A percentile compares a stretch with the other conserved stretches of the same genome.
Evolutionary conservation across 2,329 filamentous ascomycete genomes (phyloP).

Genomic region (Ascochyta rabiei): DNA sequence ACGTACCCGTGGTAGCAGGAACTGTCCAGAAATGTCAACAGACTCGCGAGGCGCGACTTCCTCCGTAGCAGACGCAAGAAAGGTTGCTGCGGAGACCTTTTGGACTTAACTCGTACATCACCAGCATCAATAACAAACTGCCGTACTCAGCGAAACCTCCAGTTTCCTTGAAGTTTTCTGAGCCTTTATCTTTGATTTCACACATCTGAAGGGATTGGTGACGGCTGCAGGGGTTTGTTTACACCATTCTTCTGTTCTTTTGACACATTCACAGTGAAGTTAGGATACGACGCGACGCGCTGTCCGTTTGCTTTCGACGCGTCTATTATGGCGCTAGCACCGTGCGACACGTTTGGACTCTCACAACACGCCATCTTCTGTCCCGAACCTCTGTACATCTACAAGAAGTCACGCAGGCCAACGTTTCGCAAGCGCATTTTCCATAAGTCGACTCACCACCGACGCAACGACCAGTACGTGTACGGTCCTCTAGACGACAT

Average conservation of each 20-base stretch:
- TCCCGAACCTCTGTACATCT: slow-evolving; percentile 38
- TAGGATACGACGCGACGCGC: slow-evolving; percentile 10
- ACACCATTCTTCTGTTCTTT: background rate
- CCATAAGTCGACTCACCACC: slow-evolving; percentile 28
- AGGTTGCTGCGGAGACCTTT: background rate
- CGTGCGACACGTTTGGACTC: slow-evolving; percentile 12
- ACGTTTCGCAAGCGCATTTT: slow-evolving; percentile 34
- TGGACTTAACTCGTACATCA: background rate
- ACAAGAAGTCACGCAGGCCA: slow-evolving; percentile 35
- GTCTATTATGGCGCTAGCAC: slow-evolving; percentile 22
- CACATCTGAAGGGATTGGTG: background rate
- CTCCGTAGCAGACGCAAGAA: background rate
- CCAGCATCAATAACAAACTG: slow-evolving; percentile 3
- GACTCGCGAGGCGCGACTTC: background rate
- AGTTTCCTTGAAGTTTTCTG: background rate
- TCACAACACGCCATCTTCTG: slow-evolving; percentile 24
- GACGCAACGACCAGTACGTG: slow-evolving; percentile 9
- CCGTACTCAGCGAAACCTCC: background rate
- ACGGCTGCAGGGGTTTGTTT: background rate
- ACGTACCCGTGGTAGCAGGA: background rate
- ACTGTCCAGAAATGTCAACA: background rate
- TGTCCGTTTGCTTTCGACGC: slow-evolving; percentile 16
- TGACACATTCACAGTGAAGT: slow-evolving; percentile 10
- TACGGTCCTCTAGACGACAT: slow-evolving; percentile 44
- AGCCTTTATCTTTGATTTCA: background rate